Evolutionary conservation across 208 protist species (phyloP).

Genomic region (Wallacemonas sp.): DNA sequence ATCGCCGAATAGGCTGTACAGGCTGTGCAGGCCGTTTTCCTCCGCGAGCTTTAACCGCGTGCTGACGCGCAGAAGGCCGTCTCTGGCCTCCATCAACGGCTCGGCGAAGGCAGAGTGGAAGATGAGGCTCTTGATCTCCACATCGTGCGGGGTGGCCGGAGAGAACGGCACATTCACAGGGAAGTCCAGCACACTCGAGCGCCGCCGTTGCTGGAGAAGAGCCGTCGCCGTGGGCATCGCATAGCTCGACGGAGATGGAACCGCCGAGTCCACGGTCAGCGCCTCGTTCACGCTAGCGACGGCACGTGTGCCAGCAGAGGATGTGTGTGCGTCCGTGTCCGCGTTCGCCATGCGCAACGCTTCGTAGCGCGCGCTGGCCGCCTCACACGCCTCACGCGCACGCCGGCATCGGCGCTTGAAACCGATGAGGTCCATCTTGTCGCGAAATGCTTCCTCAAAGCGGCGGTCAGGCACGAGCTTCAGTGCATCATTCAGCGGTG

Average conservation of each 20-base stretch:
- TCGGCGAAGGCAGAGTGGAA: conserved; percentile 39
- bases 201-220: conserved; percentile 1
- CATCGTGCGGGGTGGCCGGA: conserved; percentile 37
- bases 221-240: conserved; percentile 10
- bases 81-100: conserved; percentile 31
- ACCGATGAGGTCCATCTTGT: conserved; percentile 67
- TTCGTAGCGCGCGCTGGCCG: conserved; percentile 31
- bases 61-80: conserved; percentile 40
- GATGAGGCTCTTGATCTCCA: conserved; percentile 36
- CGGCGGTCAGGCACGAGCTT: conserved; percentile 63
- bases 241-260: conserved; percentile 9
- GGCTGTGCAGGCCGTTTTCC: conserved; percentile 28
- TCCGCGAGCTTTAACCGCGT: conserved; percentile 48
- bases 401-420: conserved; percentile 26
- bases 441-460: conserved; percentile 70
- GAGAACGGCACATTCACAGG: conserved; percentile 46
- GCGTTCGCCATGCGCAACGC: conserved; percentile 38
- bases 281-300: background rate
- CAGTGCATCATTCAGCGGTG: background rate
- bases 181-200: conserved; percentile 16
- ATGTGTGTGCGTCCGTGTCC: conserved; percentile 15
- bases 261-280: no score
- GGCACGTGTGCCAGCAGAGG: background rate
- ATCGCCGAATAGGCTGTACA: conserved; percentile 34
- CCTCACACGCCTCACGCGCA: conserved; percentile 23